phyloP scores from a whole-genome alignment of 2,329 filamentous ascomycete genomes.

The Cladophialophora immunda region DNA sequence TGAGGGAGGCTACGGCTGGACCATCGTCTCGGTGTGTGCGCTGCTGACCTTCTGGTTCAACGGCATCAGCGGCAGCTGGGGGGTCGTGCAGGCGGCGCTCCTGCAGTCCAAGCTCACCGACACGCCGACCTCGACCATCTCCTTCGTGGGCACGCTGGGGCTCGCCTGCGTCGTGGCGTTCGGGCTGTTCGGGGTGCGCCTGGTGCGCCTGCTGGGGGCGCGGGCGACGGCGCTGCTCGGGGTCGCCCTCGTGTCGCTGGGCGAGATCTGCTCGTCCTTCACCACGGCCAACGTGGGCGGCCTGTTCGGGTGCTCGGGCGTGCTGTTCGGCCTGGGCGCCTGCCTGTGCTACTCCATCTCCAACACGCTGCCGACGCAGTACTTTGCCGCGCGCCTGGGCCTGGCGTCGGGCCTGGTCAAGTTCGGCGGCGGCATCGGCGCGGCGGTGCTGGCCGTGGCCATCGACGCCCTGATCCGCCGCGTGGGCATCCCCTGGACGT shows the following conservation, averaged over 20 bases:
- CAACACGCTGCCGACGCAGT: constrained; percentile 62
- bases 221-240: constrained; percentile 59
- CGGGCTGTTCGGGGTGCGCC: constrained; percentile 61
- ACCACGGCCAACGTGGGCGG: constrained; percentile 55
- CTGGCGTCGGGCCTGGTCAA: constrained; percentile 65
- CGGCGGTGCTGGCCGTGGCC: constrained; percentile 61
- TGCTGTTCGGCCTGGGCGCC: constrained; percentile 57
- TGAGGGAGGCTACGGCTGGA: constrained; percentile 67
- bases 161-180: constrained; percentile 61
- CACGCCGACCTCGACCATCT: constrained; percentile 62
- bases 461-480: constrained; percentile 58
- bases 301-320: constrained; percentile 59
- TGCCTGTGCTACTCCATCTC: constrained; percentile 57
- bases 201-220: constrained; percentile 61
- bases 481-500: constrained; percentile 61
- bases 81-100: constrained; percentile 66
- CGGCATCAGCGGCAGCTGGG: constrained; percentile 67
- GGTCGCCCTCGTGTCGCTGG: constrained; percentile 59
- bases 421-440: constrained; percentile 65
- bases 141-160: constrained; percentile 66
- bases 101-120: constrained; percentile 52
- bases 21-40: constrained; percentile 61
- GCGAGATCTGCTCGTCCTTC: constrained; percentile 58
- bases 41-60: constrained; percentile 65
- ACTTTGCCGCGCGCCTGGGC: constrained; percentile 63